Evolutionary conservation across 2,329 filamentous ascomycete species (phyloP).

Genomic region (Cercospora canescens): DNA sequence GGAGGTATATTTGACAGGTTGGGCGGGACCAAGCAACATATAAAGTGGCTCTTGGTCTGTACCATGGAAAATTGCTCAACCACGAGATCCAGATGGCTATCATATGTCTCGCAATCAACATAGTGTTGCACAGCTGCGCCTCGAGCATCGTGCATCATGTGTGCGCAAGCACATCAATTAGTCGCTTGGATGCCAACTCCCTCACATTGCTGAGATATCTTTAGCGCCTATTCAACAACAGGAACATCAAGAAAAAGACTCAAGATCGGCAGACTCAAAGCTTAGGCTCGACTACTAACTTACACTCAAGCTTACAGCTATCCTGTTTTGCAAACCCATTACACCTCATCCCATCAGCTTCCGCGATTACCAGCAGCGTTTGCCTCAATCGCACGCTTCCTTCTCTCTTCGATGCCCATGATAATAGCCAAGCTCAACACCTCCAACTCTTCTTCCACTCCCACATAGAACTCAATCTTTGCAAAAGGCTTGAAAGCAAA

Average conservation of each 20-base stretch:
- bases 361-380: background rate
- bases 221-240: no score
- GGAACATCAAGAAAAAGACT: background rate
- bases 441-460: background rate
- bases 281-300: background rate
- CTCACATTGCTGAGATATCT: no score
- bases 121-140: no score
- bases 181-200: no score
- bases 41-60: no score
- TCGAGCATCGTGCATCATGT: no score
- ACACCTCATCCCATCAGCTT: background rate
- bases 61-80: no score
- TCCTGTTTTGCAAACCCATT: background rate
- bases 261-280: background rate
- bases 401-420: background rate
- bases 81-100: no score
- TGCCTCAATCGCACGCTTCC: background rate
- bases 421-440: conserved; percentile 2
- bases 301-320: background rate
- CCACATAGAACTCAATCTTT: background rate
- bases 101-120: no score
- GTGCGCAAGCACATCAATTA: no score
- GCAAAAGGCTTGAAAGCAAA: conserved; percentile 1
- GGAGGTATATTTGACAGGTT: no score
- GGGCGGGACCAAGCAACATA: no score